Percentiles rank a stretch among this genome's conserved stretches.
These are phyloP conservation scores for Hypericum perforatum DNA, from an alignment of 345 rosid species.

Conservation along the genomic window DNA sequence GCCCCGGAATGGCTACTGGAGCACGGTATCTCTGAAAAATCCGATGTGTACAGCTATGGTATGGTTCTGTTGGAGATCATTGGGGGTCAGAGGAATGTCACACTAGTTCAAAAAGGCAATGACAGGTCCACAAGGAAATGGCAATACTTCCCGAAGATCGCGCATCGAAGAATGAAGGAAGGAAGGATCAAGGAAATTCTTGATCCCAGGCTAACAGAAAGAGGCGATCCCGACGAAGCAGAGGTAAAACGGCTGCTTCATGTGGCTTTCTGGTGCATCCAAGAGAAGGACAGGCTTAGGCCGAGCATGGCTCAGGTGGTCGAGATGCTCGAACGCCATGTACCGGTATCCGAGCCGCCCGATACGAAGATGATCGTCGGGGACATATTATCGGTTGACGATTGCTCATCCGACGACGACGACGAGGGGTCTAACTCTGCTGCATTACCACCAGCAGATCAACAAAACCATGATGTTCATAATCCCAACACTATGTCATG, in stretches of 20 bases:
- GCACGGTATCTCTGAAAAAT: constrained; percentile 18
- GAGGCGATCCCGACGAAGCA: constrained; percentile 45
- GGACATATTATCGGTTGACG: constrained; percentile 47
- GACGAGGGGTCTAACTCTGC: neutral
- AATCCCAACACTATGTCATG: constrained; percentile 28
- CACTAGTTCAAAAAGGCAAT: constrained; percentile 26
- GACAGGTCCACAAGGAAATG: constrained; percentile 31
- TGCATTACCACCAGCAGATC: constrained; percentile 17
- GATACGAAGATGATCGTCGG: constrained; percentile 56
- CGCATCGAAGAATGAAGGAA: constrained; percentile 45
- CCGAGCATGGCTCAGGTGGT: constrained; percentile 60
- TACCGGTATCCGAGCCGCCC: constrained; percentile 54
- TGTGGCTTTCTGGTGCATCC: constrained; percentile 86
- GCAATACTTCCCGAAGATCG: constrained; percentile 64
- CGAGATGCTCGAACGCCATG: constrained; percentile 79
- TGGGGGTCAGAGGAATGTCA: constrained; percentile 23
- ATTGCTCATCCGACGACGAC: constrained; percentile 15
- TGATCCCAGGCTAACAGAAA: constrained; percentile 39
- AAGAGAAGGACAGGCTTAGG: constrained; percentile 50
- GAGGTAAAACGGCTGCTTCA: constrained; percentile 41
- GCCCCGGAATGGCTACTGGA: constrained; percentile 26
- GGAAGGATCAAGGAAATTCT: constrained; percentile 63
- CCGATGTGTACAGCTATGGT: constrained; percentile 23
- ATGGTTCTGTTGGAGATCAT: constrained; percentile 21
- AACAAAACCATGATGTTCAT: constrained; percentile 11